A percentile compares a stretch with the other conserved stretches of the same genome.
Evolutionary conservation across 75 land plant species (phyloP).

Genomic region (Ceratopteris richardii): DNA sequence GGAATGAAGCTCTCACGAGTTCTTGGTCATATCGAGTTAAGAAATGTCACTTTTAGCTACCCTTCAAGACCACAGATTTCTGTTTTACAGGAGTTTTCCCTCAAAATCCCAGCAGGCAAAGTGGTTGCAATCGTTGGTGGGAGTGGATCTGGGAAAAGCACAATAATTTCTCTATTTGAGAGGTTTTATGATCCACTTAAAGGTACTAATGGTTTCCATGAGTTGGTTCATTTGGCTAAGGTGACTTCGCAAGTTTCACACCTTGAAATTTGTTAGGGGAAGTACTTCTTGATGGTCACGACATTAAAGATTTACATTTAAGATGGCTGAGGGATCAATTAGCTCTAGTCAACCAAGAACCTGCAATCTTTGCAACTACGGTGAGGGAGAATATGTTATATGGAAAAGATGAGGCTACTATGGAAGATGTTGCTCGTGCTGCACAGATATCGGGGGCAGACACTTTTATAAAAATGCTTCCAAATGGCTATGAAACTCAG

Average conservation of each 20-base stretch:
- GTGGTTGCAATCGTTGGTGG: conserved; percentile 62
- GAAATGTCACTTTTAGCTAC: conserved; percentile 30
- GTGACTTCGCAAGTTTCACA: background rate
- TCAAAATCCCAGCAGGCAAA: conserved; percentile 50
- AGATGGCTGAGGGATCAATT: conserved; percentile 37
- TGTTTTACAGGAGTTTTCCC: conserved; percentile 42
- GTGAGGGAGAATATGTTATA: conserved; percentile 30
- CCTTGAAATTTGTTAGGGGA: conserved; percentile 10
- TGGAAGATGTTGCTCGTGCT: conserved; percentile 28
- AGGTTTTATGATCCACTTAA: conserved; percentile 60
- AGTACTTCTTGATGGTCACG: conserved; percentile 25
- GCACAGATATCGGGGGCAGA: conserved; percentile 28
- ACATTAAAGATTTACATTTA: conserved; percentile 28
- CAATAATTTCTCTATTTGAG: conserved; percentile 58
- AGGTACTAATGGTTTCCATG: conserved; percentile 12
- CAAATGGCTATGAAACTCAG: background rate
- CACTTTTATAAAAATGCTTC: conserved; percentile 17
- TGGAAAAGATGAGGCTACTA: conserved; percentile 4
- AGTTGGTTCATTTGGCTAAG: no score
- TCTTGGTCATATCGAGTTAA: conserved; percentile 23
- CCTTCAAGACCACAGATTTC: conserved; percentile 29
- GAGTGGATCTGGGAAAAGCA: conserved; percentile 81
- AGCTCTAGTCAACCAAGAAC: conserved; percentile 43
- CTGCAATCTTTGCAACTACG: conserved; percentile 36
- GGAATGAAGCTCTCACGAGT: conserved; percentile 20